These are phyloP conservation scores for Margaritispora aquatica DNA, from an alignment of 495 filamentous ascomycete species.

Conservation along the genomic window DNA sequence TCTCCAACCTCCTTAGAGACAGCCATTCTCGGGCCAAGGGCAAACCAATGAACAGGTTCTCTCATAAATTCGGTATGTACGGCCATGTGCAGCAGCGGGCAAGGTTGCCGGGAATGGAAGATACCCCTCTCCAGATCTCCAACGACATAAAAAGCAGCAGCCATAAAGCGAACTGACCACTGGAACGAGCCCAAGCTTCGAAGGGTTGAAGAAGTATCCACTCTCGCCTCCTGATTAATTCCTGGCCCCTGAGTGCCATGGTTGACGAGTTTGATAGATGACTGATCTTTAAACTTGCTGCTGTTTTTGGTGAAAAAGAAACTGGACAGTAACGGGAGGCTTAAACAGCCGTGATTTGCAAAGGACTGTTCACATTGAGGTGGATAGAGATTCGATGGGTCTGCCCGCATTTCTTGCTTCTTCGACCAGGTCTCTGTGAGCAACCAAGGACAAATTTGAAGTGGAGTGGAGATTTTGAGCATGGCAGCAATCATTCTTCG, in stretches of 20 bases:
- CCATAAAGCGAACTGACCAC: neutral
- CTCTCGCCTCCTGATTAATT: neutral
- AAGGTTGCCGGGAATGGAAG: neutral
- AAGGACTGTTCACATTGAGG: neutral
- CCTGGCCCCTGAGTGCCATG: neutral
- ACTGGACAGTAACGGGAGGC: neutral
- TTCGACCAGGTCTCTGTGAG: neutral
- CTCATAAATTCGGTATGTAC: neutral
- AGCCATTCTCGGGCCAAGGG: too few relatives aligned
- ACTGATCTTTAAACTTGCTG: neutral
- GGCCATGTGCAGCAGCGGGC: neutral
- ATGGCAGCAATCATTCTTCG: conserved; percentile 12
- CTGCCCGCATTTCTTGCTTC: neutral
- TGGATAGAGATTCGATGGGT: neutral
- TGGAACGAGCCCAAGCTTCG: neutral
- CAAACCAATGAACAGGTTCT: too few relatives aligned
- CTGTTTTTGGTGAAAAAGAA: neutral
- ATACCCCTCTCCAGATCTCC: neutral
- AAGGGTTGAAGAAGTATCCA: neutral
- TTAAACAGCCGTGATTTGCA: neutral
- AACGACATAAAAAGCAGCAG: neutral
- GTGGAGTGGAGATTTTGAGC: neutral
- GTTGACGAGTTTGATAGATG: neutral
- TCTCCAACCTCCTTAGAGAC: too few relatives aligned
- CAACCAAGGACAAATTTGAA: neutral